phyloP scores from a whole-genome alignment of 805 yeast species.

The Tetrapisispora phaffii region DNA sequence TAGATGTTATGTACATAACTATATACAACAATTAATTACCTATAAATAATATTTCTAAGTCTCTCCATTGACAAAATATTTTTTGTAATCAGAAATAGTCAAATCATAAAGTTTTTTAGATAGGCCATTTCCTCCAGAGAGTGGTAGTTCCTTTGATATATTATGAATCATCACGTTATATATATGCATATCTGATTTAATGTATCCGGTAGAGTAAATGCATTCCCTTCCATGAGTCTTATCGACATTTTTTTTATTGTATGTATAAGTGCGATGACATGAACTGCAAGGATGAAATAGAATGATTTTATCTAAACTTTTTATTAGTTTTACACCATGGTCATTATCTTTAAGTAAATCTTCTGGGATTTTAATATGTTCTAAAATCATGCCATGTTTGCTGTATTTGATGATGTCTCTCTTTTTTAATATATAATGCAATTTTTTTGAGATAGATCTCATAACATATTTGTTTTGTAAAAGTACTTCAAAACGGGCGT shows the following conservation, averaged over 20 bases:
- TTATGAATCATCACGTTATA: conserved; percentile 12
- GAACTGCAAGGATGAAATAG: conserved; percentile 48
- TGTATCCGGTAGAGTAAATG: conserved; percentile 53
- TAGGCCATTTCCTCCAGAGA: too few species aligned
- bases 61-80: neutral
- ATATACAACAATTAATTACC: neutral
- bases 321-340: conserved; percentile 8
- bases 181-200: conserved; percentile 45
- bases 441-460: conserved; percentile 10
- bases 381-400: neutral
- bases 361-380: neutral
- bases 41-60: neutral
- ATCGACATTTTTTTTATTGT: conserved; percentile 4
- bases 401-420: conserved; percentile 8
- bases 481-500: conserved; percentile 47
- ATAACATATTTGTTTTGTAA: conserved; percentile 19
- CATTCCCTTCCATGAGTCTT: conserved; percentile 35
- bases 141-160: neutral
- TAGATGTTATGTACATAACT: neutral
- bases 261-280: conserved; percentile 29
- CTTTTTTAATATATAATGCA: conserved; percentile 14
- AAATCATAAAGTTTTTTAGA: neutral
- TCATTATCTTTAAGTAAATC: neutral
- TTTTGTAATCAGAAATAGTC: neutral
- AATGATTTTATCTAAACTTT: conserved; percentile 30